A percentile compares a stretch with the other conserved stretches of the same genome.
Conservation (phyloP, 2,329 filamentous ascomycete genomes). For the Gaeumannomyces tritici region DNA sequence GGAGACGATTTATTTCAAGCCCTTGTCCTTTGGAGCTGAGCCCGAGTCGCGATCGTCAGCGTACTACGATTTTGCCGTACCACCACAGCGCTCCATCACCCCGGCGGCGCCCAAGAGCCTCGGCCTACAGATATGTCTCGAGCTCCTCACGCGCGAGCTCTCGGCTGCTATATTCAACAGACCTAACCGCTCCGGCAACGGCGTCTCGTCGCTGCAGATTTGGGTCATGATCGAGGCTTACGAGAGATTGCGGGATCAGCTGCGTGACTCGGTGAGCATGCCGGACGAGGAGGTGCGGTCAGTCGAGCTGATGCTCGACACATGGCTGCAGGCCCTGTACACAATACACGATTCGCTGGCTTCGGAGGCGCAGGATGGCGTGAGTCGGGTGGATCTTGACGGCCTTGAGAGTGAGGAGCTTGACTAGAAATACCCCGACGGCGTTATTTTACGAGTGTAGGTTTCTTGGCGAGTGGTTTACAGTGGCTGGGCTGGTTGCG, state of each 20-base stretch:
- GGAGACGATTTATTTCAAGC: constrained; percentile 36
- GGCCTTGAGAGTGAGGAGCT: constrained; percentile 1
- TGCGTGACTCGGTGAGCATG: constrained; percentile 19
- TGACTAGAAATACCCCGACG: constrained; percentile 2
- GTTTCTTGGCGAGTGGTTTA: neutral
- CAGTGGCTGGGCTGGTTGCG: neutral
- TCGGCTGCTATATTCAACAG: constrained; percentile 25
- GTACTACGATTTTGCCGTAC: neutral
- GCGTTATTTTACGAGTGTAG: neutral
- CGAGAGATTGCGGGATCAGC: constrained; percentile 38
- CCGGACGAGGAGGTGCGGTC: constrained; percentile 18
- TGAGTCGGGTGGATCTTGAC: neutral
- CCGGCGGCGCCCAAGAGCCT: constrained; percentile 22
- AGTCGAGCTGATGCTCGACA: constrained; percentile 34
- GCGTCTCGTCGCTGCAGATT: constrained; percentile 38
- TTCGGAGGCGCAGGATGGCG: constrained; percentile 4
- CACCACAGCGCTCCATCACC: neutral
- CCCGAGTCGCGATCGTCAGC: neutral
- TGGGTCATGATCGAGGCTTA: constrained; percentile 52
- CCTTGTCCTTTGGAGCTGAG: constrained; percentile 22
- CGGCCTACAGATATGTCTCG: constrained; percentile 39
- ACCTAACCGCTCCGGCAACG: constrained; percentile 8
- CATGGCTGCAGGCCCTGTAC: constrained; percentile 41
- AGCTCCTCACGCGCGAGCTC: constrained; percentile 40
- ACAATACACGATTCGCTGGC: constrained; percentile 31